A percentile compares a stretch with the other conserved stretches of the same genome.
Evolutionary conservation across 2,329 filamentous ascomycete genomes (phyloP).

Genomic region (Neonectria neomacrospora): DNA sequence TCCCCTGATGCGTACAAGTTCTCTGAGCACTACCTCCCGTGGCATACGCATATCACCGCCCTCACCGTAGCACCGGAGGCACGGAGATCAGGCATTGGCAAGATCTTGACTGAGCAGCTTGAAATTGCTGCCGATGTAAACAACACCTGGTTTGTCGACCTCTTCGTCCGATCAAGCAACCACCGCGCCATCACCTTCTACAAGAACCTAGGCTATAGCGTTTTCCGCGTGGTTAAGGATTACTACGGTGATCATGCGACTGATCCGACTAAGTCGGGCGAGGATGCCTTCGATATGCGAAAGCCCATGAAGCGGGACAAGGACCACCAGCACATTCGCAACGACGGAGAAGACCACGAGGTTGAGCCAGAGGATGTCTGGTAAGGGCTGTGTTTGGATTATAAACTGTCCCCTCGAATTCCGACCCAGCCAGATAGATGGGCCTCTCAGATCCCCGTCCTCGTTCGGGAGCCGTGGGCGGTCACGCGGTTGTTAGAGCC

Average conservation of each 20-base stretch:
- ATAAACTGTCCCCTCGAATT: slow-evolving; percentile 8
- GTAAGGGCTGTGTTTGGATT: slow-evolving; percentile 53
- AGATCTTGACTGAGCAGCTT: slow-evolving; percentile 81
- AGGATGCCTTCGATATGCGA: slow-evolving; percentile 97
- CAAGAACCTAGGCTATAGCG: slow-evolving; percentile 88
- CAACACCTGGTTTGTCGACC: slow-evolving; percentile 92
- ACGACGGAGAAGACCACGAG: slow-evolving; percentile 80
- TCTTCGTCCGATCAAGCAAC: slow-evolving; percentile 93
- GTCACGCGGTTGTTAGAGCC: slow-evolving; percentile 43
- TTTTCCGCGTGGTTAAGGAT: slow-evolving; percentile 87
- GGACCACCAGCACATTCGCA: slow-evolving; percentile 78
- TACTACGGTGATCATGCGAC: slow-evolving; percentile 91
- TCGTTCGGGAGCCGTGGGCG: background rate
- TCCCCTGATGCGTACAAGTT: slow-evolving; percentile 79
- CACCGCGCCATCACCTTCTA: slow-evolving; percentile 89
- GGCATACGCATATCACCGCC: slow-evolving; percentile 98
- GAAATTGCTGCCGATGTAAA: slow-evolving; percentile 85
- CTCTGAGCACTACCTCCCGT: slow-evolving; percentile 95
- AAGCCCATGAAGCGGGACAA: slow-evolving; percentile 88
- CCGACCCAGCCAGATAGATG: slow-evolving; percentile 56
- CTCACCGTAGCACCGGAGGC: slow-evolving; percentile 90
- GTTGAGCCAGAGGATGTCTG: slow-evolving; percentile 90
- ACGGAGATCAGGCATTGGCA: slow-evolving; percentile 87
- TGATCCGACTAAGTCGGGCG: slow-evolving; percentile 70
- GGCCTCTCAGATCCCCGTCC: slow-evolving; percentile 1